Conservation (phyloP, 192 early-diverging fungal genomes). For the Dissophora ornata region DNA sequence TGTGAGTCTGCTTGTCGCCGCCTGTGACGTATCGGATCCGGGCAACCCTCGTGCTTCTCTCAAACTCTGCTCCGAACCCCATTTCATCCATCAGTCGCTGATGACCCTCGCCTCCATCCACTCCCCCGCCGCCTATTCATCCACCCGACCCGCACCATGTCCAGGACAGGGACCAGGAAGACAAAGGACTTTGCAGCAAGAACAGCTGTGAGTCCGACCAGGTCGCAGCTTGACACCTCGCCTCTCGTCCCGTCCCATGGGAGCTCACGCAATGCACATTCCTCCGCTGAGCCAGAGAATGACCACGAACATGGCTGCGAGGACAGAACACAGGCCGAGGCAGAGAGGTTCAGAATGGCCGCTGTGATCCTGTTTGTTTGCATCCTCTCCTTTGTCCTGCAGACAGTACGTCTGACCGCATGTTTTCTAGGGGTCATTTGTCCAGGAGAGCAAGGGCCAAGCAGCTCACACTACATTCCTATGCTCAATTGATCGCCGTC, state of each 20-base stretch:
- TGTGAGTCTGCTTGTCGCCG: too few relatives aligned
- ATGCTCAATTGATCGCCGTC: background rate
- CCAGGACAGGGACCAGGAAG: constrained; percentile 20
- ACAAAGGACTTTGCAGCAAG: constrained; percentile 3
- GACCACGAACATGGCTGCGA: background rate
- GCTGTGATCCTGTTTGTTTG: constrained; percentile 57
- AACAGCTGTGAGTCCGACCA: background rate
- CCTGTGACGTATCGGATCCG: too few relatives aligned
- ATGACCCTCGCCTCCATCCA: background rate
- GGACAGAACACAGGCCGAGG: constrained; percentile 4
- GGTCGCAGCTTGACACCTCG: background rate
- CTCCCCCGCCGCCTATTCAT: background rate
- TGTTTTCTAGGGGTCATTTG: constrained; percentile 1
- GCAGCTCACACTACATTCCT: too few relatives aligned
- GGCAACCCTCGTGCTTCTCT: background rate
- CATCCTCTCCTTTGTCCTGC: constrained; percentile 62
- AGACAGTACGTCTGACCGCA: constrained; percentile 48
- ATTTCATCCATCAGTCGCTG: constrained; percentile 11
- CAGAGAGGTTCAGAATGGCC: constrained; percentile 29
- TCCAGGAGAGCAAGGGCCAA: too few relatives aligned
- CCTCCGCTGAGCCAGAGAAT: constrained; percentile 5
- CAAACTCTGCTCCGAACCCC: background rate
- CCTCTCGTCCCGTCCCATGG: constrained; percentile 11
- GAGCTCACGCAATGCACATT: too few relatives aligned
- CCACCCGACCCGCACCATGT: constrained; percentile 7